A percentile compares a stretch with the other conserved stretches of the same genome.
phyloP scores from a whole-genome alignment of 2,329 filamentous ascomycete genomes.

The Scedosporium boydii region DNA sequence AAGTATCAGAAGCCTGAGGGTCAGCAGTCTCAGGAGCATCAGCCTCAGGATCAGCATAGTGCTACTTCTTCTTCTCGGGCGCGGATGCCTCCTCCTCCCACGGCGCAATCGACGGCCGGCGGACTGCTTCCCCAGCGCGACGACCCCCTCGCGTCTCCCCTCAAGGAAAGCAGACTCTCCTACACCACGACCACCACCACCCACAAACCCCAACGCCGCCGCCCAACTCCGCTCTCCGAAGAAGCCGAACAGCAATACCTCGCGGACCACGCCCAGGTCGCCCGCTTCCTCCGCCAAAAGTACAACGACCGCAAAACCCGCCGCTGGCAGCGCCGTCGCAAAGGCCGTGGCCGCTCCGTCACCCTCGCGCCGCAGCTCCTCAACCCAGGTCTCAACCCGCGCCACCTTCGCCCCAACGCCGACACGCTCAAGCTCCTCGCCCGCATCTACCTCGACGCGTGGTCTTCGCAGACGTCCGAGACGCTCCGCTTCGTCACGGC shows the following conservation, averaged over 20 bases:
- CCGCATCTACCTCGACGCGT: not conserved
- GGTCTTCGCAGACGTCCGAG: not conserved
- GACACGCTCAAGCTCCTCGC: slow-evolving; percentile 1
- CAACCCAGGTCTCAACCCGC: slow-evolving; percentile 2
- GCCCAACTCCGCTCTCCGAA: not conserved
- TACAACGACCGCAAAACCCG: not conserved
- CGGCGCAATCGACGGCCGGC: too few species aligned
- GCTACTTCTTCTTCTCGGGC: too few species aligned
- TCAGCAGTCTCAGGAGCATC: not conserved
- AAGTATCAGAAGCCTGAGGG: not conserved
- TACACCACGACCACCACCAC: too few species aligned
- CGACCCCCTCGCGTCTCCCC: too few species aligned
- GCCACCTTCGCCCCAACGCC: slow-evolving; percentile 4
- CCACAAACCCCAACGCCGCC: not conserved
- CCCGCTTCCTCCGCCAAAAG: not conserved
- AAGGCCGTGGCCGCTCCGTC: not conserved
- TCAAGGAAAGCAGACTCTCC: too few species aligned
- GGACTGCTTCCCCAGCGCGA: too few species aligned
- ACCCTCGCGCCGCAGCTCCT: not conserved
- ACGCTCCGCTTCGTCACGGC: not conserved
- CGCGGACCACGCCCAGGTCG: not conserved
- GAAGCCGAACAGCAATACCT: not conserved
- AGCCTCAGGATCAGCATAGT: not conserved
- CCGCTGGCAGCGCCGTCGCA: slow-evolving; percentile 1
- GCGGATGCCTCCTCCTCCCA: too few species aligned